Conservation (phyloP, 2,329 filamentous ascomycete genomes). For the Venturia pyrina region DNA sequence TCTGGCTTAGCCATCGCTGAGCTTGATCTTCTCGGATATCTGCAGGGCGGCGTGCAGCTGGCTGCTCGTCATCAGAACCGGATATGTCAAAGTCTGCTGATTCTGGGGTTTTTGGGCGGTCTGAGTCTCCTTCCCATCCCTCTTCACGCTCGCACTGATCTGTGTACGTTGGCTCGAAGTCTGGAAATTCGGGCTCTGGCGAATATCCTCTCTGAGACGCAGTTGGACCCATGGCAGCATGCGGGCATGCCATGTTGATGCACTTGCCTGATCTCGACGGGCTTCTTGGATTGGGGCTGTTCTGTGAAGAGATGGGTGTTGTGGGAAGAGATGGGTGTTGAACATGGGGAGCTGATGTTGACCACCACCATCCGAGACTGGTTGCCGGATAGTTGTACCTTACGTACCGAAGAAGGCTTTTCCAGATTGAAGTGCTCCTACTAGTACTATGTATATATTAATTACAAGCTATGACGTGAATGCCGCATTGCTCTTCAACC, state of each 20-base stretch:
- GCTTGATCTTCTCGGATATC: background rate
- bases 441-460: too few relatives aligned
- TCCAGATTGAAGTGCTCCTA: too few relatives aligned
- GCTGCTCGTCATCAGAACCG: background rate
- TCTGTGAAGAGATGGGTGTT: background rate
- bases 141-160: background rate
- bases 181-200: background rate
- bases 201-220: background rate
- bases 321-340: background rate
- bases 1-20: background rate
- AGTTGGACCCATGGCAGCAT: background rate
- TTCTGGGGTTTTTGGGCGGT: background rate
- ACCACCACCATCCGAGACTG: too few relatives aligned
- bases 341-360: background rate
- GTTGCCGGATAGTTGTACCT: too few relatives aligned
- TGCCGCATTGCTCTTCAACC: too few relatives aligned
- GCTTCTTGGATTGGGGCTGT: background rate
- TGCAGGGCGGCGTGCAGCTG: background rate
- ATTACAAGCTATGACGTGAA: too few relatives aligned
- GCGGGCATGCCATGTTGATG: background rate
- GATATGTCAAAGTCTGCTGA: background rate
- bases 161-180: background rate
- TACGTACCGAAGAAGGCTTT: too few relatives aligned
- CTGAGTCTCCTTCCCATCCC: background rate
- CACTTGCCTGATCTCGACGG: background rate